Evolutionary conservation across 139 green algal genomes (phyloP).

Genomic region (Nannochloris sp.): DNA sequence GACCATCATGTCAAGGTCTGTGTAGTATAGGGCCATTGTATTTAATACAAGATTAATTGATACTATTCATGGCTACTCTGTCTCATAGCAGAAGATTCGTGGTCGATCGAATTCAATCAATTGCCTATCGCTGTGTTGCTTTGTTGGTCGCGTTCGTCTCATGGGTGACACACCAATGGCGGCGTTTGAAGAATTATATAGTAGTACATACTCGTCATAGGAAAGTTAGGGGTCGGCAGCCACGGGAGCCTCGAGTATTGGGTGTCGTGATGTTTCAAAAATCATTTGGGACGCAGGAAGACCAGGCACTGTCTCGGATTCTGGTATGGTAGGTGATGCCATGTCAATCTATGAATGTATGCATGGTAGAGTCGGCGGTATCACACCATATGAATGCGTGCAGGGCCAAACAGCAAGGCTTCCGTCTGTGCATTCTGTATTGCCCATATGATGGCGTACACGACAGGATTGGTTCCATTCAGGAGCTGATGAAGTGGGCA

Average conservation of each 20-base stretch:
- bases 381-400: neutral
- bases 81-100: no score
- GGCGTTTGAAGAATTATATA: no score
- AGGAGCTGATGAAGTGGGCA: constrained; percentile 5
- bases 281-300: neutral
- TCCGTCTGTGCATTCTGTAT: constrained; percentile 12
- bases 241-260: neutral
- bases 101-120: no score
- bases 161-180: no score
- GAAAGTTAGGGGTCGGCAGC: neutral
- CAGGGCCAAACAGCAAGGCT: constrained; percentile 10
- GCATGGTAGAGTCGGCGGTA: neutral
- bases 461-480: constrained; percentile 4
- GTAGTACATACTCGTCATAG: no score
- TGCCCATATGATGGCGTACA: constrained; percentile 7
- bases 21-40: no score
- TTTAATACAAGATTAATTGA: no score
- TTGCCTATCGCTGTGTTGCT: no score
- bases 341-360: neutral
- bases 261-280: constrained; percentile 7
- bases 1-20: no score
- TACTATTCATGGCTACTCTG: no score
- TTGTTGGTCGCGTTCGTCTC: no score
- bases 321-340: constrained; percentile 10
- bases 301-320: constrained; percentile 6